Base-by-base conservation (phyloP, 495 filamentous ascomycete genomes). In the Trypethelium eluteriae region DNA sequence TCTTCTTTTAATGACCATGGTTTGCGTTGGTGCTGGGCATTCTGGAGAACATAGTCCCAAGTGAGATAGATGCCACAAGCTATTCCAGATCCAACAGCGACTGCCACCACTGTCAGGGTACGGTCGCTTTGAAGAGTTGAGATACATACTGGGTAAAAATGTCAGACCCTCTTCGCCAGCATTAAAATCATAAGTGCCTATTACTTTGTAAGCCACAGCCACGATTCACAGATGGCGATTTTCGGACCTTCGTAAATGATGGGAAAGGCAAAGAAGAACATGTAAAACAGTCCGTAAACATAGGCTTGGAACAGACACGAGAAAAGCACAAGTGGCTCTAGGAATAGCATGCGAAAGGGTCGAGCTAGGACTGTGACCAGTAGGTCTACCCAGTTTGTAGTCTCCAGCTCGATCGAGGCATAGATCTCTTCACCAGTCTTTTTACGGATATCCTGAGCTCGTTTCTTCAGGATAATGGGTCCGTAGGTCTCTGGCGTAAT, bases 281-380 rank as follows among this genome's bases (percentile, higher is more conserved):
- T 84, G 74, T 90, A 91, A 68, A 93, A 92, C 39, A 92, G 88
- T 6, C 83, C 84, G 72, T 91, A 92, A 14, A 85, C 81, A 2
- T 90, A 75, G 0, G 86, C 81, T 2, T 91, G 80, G 74, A 90
- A 92, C 10, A 90, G 74, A 46, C 86, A 89, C 0, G 80, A 84
- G 41, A 87, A 82, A 35, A 84, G 80, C 25, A 92, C 85, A 38
- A 91, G 81, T 5, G 82, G 81, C 73, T 91, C 89, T 39, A 76
- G 75, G 65, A 75, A 78, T 25, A 87, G 76, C 78, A 87, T 83
- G 1, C 79, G 70, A 25, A 86, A 68, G 0, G 85, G 85, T 25
- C 84, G 69, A 2, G 80, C 80, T 6, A 83, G 64, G 4, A 78
- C 74, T 2, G 76, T 75, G 14, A 71, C 72, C 18, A 82, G 59